Conservation (phyloP, 495 filamentous ascomycete species). For the Aspergillus conjunctus region DNA sequence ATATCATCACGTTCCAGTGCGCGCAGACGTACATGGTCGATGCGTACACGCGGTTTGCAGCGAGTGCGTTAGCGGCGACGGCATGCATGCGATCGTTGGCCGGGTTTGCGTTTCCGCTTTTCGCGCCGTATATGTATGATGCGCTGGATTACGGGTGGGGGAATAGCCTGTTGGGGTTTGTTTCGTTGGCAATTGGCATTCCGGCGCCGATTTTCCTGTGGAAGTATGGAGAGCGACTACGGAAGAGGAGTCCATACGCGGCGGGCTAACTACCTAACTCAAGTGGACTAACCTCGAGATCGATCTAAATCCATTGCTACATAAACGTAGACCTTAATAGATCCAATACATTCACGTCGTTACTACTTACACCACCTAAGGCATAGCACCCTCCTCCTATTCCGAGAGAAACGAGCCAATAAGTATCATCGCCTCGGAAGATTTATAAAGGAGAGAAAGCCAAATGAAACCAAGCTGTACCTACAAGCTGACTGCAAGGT, state of each 20-base stretch:
- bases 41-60: slow-evolving; percentile 71
- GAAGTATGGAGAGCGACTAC: slow-evolving; percentile 56
- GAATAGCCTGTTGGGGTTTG: slow-evolving; percentile 61
- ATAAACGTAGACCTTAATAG: too few species aligned
- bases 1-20: slow-evolving; percentile 68
- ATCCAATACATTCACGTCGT: too few species aligned
- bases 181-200: slow-evolving; percentile 55
- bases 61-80: slow-evolving; percentile 68
- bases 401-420: too few species aligned
- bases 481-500: too few species aligned
- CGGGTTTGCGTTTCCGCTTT: slow-evolving; percentile 78
- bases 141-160: slow-evolving; percentile 64
- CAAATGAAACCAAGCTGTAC: too few species aligned
- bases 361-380: too few species aligned
- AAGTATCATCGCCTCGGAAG: too few species aligned
- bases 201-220: slow-evolving; percentile 64
- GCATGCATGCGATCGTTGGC: slow-evolving; percentile 67
- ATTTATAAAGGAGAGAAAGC: too few species aligned
- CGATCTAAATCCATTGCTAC: too few species aligned
- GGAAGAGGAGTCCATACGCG: slow-evolving; percentile 68
- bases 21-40: slow-evolving; percentile 80
- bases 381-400: too few species aligned
- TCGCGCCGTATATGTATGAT: slow-evolving; percentile 66
- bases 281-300: too few species aligned
- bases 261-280: slow-evolving; percentile 44